Percentiles rank a stretch among this genome's conserved stretches.
Evolutionary conservation across 2,329 filamentous ascomycete species (phyloP).

Genomic region (Ustulina deusta): DNA sequence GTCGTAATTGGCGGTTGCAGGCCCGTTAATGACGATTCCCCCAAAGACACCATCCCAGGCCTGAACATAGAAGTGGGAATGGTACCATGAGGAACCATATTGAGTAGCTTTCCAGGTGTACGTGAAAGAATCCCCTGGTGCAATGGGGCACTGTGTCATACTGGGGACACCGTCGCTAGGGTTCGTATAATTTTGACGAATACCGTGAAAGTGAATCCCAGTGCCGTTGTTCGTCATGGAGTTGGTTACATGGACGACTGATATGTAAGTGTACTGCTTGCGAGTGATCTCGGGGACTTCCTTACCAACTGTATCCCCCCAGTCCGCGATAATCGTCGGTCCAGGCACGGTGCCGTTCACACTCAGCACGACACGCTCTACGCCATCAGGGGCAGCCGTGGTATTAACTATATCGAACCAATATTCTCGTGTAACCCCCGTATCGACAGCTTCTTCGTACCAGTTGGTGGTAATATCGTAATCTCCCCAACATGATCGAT

Average conservation of each 20-base stretch:
- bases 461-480: slow-evolving; percentile 37
- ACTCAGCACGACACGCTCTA: slow-evolving; percentile 52
- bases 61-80: slow-evolving; percentile 63
- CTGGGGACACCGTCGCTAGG: slow-evolving; percentile 67
- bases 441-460: slow-evolving; percentile 35
- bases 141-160: slow-evolving; percentile 63
- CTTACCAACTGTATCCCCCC: slow-evolving; percentile 58
- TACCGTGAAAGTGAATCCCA: slow-evolving; percentile 72
- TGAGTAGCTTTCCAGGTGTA: slow-evolving; percentile 69
- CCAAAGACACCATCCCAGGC: slow-evolving; percentile 67
- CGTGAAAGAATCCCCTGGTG: slow-evolving; percentile 63
- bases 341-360: slow-evolving; percentile 54
- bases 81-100: slow-evolving; percentile 70
- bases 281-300: background rate
- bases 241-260: slow-evolving; percentile 66
- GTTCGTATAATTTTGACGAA: slow-evolving; percentile 67
- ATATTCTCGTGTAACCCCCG: slow-evolving; percentile 48
- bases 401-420: slow-evolving; percentile 52
- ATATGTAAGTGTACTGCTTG: background rate
- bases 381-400: slow-evolving; percentile 55
- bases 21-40: slow-evolving; percentile 71
- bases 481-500: slow-evolving; percentile 34
- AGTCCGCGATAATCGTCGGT: slow-evolving; percentile 59
- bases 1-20: slow-evolving; percentile 69
- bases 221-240: slow-evolving; percentile 66